A percentile compares a stretch with the other conserved stretches of the same genome.
Evolutionary conservation across 2,329 filamentous ascomycete genomes (phyloP).

Genomic region (Aspergillus persii): DNA sequence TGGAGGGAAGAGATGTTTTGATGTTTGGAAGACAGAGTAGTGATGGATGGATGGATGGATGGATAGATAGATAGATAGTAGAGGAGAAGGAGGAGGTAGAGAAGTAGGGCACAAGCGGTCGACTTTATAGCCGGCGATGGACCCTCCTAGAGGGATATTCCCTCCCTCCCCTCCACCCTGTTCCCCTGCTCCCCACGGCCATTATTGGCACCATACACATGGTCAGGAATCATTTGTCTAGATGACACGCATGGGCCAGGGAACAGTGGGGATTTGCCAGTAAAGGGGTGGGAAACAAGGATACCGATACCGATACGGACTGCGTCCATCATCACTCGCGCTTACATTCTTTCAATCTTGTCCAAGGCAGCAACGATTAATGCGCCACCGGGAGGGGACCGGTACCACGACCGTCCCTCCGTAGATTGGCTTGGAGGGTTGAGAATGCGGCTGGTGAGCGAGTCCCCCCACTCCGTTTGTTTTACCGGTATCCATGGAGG

Average conservation of each 20-base stretch:
- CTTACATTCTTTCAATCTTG: neutral
- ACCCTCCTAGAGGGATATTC: neutral
- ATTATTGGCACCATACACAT: constrained; percentile 2
- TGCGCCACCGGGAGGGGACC: neutral
- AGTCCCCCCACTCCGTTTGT: constrained; percentile 9
- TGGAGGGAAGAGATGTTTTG: neutral
- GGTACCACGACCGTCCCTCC: neutral
- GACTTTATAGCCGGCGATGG: constrained; percentile 5
- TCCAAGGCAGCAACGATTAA: constrained; percentile 3
- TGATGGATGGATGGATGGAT: too few species aligned
- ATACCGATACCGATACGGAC: neutral
- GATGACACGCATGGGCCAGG: neutral
- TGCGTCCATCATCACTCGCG: neutral
- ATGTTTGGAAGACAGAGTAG: too few species aligned
- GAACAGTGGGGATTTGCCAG: constrained; percentile 1
- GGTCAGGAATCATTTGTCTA: constrained; percentile 8
- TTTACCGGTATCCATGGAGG: neutral
- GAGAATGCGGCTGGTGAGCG: neutral
- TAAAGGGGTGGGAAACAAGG: neutral
- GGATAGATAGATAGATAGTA: neutral
- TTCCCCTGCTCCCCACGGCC: neutral
- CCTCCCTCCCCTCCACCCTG: too few species aligned
- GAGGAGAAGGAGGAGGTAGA: neutral
- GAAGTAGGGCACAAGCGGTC: neutral
- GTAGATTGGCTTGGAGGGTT: neutral